These are phyloP conservation scores for Capsicum baccatum DNA, from an alignment of 257 asterid genomes.

Conservation along the genomic window DNA sequence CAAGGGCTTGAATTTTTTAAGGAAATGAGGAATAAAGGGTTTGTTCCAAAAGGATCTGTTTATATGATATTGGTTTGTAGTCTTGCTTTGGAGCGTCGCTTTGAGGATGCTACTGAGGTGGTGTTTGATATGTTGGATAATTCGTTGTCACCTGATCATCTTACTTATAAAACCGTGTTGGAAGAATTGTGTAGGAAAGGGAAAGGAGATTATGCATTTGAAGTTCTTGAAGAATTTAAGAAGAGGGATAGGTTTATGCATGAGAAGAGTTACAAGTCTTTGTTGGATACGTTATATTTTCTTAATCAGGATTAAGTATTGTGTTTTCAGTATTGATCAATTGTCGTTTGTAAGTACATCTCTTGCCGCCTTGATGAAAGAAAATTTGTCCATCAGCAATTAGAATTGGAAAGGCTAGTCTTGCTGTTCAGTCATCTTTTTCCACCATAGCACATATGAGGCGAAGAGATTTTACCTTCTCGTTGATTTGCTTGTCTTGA, in stretches of 20 bases:
- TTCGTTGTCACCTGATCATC: constrained; percentile 69
- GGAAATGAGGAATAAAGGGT: constrained; percentile 71
- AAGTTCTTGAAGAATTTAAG: constrained; percentile 69
- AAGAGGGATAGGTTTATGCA: constrained; percentile 76
- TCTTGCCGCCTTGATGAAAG: not conserved
- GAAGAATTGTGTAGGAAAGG: constrained; percentile 92
- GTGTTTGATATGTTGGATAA: constrained; percentile 68
- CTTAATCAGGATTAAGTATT: constrained; percentile 43
- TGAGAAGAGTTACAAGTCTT: constrained; percentile 68
- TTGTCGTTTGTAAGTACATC: not conserved
- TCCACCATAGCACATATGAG: not conserved
- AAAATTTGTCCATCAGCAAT: not conserved
- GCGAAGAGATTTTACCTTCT: not conserved
- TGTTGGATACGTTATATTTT: constrained; percentile 73
- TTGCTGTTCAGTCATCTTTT: constrained; percentile 9
- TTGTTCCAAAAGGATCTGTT: constrained; percentile 64
- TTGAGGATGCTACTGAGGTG: constrained; percentile 65
- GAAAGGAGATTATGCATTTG: constrained; percentile 71
- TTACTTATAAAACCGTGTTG: constrained; percentile 77
- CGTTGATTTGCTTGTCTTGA: not conserved
- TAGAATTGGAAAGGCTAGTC: not conserved
- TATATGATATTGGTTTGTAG: constrained; percentile 72
- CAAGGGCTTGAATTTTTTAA: constrained; percentile 63
- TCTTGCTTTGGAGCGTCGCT: constrained; percentile 75
- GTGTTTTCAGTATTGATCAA: constrained; percentile 9